Conservation (phyloP, 345 rosid genomes). For the Microthlaspi erraticum region DNA sequence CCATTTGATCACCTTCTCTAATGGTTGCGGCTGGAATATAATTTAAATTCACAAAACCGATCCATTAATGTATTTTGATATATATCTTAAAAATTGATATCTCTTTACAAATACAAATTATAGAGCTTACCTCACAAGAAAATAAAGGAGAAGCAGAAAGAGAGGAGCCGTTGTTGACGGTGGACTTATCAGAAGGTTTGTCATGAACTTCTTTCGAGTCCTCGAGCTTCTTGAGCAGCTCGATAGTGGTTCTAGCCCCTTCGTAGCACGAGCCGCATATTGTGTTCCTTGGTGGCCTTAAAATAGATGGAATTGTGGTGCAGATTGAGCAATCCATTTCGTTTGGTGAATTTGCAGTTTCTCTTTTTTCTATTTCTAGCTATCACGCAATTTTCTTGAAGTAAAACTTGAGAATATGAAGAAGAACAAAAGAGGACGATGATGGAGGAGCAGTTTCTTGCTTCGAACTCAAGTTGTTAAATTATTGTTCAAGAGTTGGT, state of each 20-base stretch:
- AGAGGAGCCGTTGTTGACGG: constrained; percentile 23
- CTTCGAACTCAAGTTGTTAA: constrained; percentile 38
- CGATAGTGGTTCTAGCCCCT: constrained; percentile 59
- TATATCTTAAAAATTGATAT: not conserved
- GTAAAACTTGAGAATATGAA: constrained; percentile 29
- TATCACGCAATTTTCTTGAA: not conserved
- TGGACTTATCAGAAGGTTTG: constrained; percentile 30
- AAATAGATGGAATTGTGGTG: constrained; percentile 67
- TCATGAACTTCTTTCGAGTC: constrained; percentile 40
- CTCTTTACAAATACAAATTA: not conserved
- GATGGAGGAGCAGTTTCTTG: constrained; percentile 40
- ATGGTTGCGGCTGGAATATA: constrained; percentile 47
- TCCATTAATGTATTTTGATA: not conserved
- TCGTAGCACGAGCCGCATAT: constrained; percentile 83
- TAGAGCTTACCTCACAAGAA: constrained; percentile 70
- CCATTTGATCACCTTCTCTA: constrained; percentile 67
- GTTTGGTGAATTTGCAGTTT: not conserved
- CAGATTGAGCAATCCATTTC: constrained; percentile 88
- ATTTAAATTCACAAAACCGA: not conserved
- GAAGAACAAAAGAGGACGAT: constrained; percentile 8
- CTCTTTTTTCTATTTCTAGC: constrained; percentile 1
- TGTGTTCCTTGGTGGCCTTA: constrained; percentile 88
- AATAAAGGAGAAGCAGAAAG: constrained; percentile 45
- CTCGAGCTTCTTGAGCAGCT: constrained; percentile 63
- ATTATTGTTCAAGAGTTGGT: constrained; percentile 43